A percentile compares a stretch with the other conserved stretches of the same genome.
Evolutionary conservation across 169 alveolate species (phyloP).

Genomic region (Nephromyces sp.): DNA sequence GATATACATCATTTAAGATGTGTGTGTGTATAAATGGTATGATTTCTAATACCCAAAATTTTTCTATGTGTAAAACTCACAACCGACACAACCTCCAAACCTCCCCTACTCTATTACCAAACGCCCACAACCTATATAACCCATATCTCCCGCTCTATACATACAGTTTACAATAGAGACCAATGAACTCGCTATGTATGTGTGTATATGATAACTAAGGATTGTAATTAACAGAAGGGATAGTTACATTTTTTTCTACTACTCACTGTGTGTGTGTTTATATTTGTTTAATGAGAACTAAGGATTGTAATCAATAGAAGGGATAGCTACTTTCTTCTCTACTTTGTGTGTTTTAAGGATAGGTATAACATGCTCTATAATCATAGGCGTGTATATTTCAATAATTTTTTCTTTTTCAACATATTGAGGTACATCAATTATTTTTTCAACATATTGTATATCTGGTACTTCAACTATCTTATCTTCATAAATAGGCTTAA

Average conservation of each 20-base stretch:
- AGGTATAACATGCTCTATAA: slow-evolving; percentile 27
- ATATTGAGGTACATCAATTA: slow-evolving; percentile 22
- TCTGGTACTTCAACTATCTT: slow-evolving; percentile 34
- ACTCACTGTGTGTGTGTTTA: not conserved
- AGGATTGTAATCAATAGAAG: not conserved
- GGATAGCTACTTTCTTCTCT: slow-evolving; percentile 1
- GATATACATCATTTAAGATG: no score
- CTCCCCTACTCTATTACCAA: no score
- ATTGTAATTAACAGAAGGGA: not conserved
- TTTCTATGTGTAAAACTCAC: no score
- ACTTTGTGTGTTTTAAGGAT: slow-evolving; percentile 15
- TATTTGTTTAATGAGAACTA: not conserved
- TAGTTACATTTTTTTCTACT: not conserved
- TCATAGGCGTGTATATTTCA: slow-evolving; percentile 22
- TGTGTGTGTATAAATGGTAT: no score
- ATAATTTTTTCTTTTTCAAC: slow-evolving; percentile 18
- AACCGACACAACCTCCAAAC: no score
- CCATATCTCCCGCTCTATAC: no score
- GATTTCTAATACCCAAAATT: no score
- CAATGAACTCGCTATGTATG: no score
- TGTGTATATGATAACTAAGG: not conserved
- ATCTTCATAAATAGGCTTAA: slow-evolving; percentile 30
- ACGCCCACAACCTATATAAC: not conserved
- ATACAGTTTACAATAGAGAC: no score
- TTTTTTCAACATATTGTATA: slow-evolving; percentile 23